phyloP scores from a whole-genome alignment of 2,329 filamentous ascomycete genomes.

The Hypoxylon sp. region DNA sequence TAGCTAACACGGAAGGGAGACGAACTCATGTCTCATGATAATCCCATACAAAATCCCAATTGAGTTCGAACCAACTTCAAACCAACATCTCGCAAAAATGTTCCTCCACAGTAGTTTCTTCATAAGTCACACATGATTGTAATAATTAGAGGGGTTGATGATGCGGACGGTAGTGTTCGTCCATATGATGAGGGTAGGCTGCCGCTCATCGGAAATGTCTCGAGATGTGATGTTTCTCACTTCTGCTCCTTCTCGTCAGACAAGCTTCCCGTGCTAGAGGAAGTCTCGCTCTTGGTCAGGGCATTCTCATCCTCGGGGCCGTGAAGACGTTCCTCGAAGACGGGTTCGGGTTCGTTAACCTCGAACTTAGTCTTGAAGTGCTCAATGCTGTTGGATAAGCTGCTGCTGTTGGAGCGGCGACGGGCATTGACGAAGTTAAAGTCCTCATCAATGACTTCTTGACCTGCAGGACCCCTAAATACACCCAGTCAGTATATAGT shows the following conservation, averaged over 20 bases:
- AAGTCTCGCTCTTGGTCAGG: slow-evolving; percentile 70
- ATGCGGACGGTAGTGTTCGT: background rate
- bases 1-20: slow-evolving; percentile 38
- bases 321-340: slow-evolving; percentile 90
- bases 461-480: slow-evolving; percentile 83
- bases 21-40: slow-evolving; percentile 41
- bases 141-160: slow-evolving; percentile 39
- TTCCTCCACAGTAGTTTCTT: slow-evolving; percentile 23
- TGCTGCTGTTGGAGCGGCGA: slow-evolving; percentile 93
- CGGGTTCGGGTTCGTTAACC: slow-evolving; percentile 86
- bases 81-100: slow-evolving; percentile 18
- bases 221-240: slow-evolving; percentile 21
- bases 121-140: slow-evolving; percentile 41
- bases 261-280: slow-evolving; percentile 72
- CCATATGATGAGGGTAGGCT: background rate
- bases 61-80: slow-evolving; percentile 17
- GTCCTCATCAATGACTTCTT: slow-evolving; percentile 85
- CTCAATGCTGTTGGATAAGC: slow-evolving; percentile 75
- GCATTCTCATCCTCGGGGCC: slow-evolving; percentile 74
- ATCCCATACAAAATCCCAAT: slow-evolving; percentile 15
- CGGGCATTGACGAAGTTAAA: slow-evolving; percentile 89
- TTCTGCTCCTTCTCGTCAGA: slow-evolving; percentile 64
- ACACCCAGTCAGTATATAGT: slow-evolving; percentile 40
- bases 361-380: slow-evolving; percentile 99
- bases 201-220: background rate